phyloP scores from a whole-genome alignment of 441 rosid genomes.

The Pelargonium myrrhifolium region DNA sequence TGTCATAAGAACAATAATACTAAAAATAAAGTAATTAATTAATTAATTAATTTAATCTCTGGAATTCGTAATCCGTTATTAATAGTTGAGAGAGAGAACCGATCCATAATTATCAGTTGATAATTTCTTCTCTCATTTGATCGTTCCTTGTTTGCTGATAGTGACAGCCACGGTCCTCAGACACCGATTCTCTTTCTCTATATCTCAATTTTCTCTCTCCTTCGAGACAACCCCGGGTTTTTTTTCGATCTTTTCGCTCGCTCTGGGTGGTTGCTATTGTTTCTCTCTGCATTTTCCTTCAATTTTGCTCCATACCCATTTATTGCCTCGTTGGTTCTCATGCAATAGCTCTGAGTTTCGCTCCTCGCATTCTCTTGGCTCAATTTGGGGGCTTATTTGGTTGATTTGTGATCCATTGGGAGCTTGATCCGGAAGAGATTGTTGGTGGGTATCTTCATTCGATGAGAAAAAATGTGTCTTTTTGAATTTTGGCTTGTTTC shows the following conservation, averaged over 20 bases:
- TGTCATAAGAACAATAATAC: no score
- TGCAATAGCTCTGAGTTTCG: not conserved
- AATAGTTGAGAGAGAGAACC: not conserved
- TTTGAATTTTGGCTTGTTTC: not conserved
- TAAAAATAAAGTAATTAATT: no score
- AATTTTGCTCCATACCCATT: not conserved
- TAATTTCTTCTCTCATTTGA: not conserved
- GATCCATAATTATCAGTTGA: not conserved
- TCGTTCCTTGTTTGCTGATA: not conserved
- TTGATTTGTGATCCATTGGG: not conserved
- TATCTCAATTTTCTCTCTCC: not conserved
- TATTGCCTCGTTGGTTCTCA: not conserved
- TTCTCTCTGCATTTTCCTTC: not conserved
- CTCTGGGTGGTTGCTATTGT: not conserved
- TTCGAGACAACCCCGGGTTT: not conserved
- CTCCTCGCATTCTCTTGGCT: not conserved
- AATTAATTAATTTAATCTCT: no score
- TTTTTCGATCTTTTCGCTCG: constrained; percentile 3
- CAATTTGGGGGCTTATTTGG: not conserved
- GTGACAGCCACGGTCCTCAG: constrained; percentile 3
- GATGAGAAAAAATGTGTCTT: not conserved
- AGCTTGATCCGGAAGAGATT: constrained; percentile 2
- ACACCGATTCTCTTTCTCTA: not conserved
- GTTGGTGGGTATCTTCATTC: constrained; percentile 1
- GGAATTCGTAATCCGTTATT: no score